Percentiles rank a stretch among this genome's conserved stretches.
Evolutionary conservation across 2,329 filamentous ascomycete species (phyloP).

Genomic region (Botrytis tulipae): DNA sequence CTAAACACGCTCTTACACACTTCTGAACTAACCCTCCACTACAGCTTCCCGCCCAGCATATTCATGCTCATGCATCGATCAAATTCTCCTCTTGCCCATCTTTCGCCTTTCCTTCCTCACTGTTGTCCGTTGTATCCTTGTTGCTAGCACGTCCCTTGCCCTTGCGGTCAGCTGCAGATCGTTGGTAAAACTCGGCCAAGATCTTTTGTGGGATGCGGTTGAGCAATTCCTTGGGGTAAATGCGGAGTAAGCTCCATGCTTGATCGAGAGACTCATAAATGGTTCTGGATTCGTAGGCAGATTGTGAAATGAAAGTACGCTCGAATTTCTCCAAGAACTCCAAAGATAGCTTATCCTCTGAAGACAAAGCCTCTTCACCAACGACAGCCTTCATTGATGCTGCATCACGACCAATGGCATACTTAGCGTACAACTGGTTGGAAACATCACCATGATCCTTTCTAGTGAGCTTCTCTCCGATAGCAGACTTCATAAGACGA

Average conservation of each 20-base stretch:
- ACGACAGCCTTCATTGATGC: constrained; percentile 99
- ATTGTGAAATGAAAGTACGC: constrained; percentile 88
- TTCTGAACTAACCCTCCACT: constrained; percentile 1
- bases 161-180: constrained; percentile 62
- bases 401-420: constrained; percentile 97
- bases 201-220: constrained; percentile 89
- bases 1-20: constrained; percentile 11
- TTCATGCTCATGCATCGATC: constrained; percentile 52
- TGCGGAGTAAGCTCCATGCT: constrained; percentile 92
- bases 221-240: constrained; percentile 96
- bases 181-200: constrained; percentile 79
- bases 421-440: constrained; percentile 99
- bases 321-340: constrained; percentile 99
- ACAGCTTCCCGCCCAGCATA: background rate
- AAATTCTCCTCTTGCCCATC: constrained; percentile 55
- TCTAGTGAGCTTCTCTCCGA: constrained; percentile 93
- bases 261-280: constrained; percentile 94
- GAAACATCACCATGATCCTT: constrained; percentile 98
- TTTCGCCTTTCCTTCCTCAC: constrained; percentile 39
- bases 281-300: constrained; percentile 83
- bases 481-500: constrained; percentile 99
- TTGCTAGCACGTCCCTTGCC: constrained; percentile 55
- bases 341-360: constrained; percentile 94
- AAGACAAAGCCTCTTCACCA: constrained; percentile 91
- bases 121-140: constrained; percentile 44